These are phyloP conservation scores for Gautieria morchelliformis DNA, from an alignment of 768 basidiomycete species.

Conservation along the genomic window DNA sequence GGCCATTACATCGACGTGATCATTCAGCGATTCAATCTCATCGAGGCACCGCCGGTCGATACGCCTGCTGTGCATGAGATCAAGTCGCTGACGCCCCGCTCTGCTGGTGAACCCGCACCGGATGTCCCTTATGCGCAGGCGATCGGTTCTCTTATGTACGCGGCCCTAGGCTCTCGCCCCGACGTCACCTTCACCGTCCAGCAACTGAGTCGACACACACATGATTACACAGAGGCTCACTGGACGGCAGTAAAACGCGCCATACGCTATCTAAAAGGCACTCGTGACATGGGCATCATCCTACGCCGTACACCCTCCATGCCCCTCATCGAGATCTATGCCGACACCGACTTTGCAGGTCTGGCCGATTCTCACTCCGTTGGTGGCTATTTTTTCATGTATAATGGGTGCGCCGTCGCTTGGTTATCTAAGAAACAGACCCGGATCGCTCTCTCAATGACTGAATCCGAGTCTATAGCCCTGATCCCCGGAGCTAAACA, in stretches of 20 bases:
- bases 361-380: no score
- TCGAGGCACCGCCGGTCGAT: neutral
- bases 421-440: no score
- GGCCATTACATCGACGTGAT: constrained; percentile 7
- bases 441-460: no score
- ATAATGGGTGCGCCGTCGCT: no score
- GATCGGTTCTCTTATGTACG: constrained; percentile 24
- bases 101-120: neutral
- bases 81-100: neutral
- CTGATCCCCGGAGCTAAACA: no score
- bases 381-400: no score
- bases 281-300: constrained; percentile 10
- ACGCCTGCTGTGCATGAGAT: constrained; percentile 9
- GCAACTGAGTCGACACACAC: constrained; percentile 16
- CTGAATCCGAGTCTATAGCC: no score
- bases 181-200: constrained; percentile 23
- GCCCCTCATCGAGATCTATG: no score
- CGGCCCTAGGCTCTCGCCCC: constrained; percentile 21
- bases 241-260: constrained; percentile 18
- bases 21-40: constrained; percentile 6
- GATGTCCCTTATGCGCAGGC: constrained; percentile 16
- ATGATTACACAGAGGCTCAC: constrained; percentile 16
- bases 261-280: constrained; percentile 20
- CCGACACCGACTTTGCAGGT: no score
- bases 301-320: neutral